These are phyloP conservation scores for Cicer cuneatum DNA, from an alignment of 306 rosid genomes.

Conservation along the genomic window DNA sequence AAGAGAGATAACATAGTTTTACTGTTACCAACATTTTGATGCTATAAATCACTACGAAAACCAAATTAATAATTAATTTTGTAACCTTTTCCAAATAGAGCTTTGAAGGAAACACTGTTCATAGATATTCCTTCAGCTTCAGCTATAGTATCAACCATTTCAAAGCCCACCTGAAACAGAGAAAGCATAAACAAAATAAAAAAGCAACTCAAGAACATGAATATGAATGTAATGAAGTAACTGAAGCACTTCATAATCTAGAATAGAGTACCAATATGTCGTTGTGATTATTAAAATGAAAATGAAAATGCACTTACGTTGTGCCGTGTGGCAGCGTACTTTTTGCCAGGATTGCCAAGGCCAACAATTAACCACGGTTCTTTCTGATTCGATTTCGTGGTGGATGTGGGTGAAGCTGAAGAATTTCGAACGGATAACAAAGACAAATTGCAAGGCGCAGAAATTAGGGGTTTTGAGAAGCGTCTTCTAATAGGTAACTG, in stretches of 20 bases:
- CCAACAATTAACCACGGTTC: slow-evolving; percentile 85
- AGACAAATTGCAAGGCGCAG: slow-evolving; percentile 22
- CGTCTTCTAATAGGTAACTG: slow-evolving; percentile 40
- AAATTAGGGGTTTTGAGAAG: slow-evolving; percentile 48
- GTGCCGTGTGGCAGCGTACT: slow-evolving; percentile 67
- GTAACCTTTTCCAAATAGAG: slow-evolving; percentile 82
- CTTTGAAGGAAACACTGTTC: slow-evolving; percentile 77
- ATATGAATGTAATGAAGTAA: background rate
- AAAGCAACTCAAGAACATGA: background rate
- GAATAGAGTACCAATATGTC: background rate
- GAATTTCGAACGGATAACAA: slow-evolving; percentile 39
- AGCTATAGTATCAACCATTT: slow-evolving; percentile 89
- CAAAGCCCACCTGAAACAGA: slow-evolving; percentile 83
- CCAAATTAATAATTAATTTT: slow-evolving; percentile 4
- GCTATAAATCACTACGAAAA: background rate
- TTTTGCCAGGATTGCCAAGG: slow-evolving; percentile 88
- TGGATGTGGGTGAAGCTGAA: slow-evolving; percentile 17
- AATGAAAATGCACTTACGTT: slow-evolving; percentile 51
- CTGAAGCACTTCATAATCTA: background rate
- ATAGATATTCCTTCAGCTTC: slow-evolving; percentile 86
- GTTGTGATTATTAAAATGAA: background rate
- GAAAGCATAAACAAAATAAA: background rate
- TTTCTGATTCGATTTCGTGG: slow-evolving; percentile 51
- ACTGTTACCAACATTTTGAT: slow-evolving; percentile 27
- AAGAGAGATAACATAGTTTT: slow-evolving; percentile 5